Conservation (phyloP, 106 monocot species). For the Dendrobium chrysotoxum region DNA sequence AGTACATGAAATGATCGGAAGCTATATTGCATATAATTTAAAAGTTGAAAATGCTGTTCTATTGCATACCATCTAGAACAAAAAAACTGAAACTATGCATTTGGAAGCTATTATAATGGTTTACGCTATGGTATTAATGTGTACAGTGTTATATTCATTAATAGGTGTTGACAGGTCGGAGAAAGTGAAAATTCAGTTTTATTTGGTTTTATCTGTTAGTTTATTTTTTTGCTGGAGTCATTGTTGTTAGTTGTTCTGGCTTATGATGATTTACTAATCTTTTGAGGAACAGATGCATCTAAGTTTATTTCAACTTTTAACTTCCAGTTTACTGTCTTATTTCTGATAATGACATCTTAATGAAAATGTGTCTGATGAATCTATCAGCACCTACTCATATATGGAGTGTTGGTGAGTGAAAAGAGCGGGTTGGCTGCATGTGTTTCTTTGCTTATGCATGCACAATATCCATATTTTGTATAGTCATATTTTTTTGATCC, state of each 20-base stretch:
- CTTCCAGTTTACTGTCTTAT: not conserved
- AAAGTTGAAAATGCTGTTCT: not conserved
- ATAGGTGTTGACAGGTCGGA: not conserved
- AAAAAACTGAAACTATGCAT: not conserved
- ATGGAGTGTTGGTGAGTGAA: not conserved
- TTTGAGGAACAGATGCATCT: not conserved
- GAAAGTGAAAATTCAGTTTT: not conserved
- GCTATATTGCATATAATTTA: too few species aligned
- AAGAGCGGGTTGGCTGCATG: not conserved
- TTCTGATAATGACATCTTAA: too few species aligned
- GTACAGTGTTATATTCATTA: not conserved
- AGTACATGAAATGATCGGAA: too few species aligned
- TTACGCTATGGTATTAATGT: not conserved
- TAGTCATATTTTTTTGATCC: not conserved
- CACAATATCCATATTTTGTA: not conserved
- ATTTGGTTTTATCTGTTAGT: not conserved
- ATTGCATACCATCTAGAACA: not conserved
- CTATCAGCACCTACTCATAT: not conserved
- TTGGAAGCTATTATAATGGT: not conserved
- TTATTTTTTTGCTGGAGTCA: not conserved
- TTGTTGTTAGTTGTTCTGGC: not conserved
- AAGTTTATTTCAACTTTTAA: not conserved
- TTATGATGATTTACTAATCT: not conserved
- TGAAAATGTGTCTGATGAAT: not conserved
- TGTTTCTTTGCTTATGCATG: not conserved